Evolutionary conservation across 2,329 filamentous ascomycete genomes (phyloP).

Genomic region (Lachnellula arida): DNA sequence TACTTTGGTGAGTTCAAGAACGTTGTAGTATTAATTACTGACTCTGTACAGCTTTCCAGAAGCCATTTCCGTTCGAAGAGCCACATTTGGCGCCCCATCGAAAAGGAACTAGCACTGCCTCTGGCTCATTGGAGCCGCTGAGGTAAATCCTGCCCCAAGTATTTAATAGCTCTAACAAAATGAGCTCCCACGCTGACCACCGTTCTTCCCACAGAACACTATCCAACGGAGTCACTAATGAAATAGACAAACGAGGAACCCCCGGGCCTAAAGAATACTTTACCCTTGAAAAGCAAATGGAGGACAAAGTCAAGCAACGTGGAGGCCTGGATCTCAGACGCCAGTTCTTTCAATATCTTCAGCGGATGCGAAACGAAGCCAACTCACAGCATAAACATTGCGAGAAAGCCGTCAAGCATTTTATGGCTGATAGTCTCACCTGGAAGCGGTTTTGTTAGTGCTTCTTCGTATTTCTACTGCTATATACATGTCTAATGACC

Average conservation of each 20-base stretch:
- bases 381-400: slow-evolving; percentile 6
- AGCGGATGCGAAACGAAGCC: slow-evolving; percentile 12
- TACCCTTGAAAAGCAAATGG: slow-evolving; percentile 16
- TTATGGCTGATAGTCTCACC: slow-evolving; percentile 10
- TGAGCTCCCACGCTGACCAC: too few relatives aligned
- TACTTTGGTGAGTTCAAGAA: slow-evolving; percentile 4
- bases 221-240: neutral
- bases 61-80: neutral
- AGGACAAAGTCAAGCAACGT: slow-evolving; percentile 7
- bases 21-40: neutral
- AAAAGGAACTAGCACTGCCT: neutral
- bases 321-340: slow-evolving; percentile 5
- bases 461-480: neutral
- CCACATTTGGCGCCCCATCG: neutral
- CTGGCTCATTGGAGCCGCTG: too few relatives aligned
- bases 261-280: neutral
- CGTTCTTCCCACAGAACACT: neutral
- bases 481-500: neutral
- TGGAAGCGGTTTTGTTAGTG: slow-evolving; percentile 15
- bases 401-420: slow-evolving; percentile 3
- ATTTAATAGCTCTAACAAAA: too few relatives aligned
- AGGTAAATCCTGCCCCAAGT: too few relatives aligned
- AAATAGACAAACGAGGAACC: neutral
- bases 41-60: neutral
- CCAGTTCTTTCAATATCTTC: slow-evolving; percentile 19